Evolutionary conservation across 2,329 filamentous ascomycete genomes (phyloP).

Genomic region (Triangularia verruculosa): DNA sequence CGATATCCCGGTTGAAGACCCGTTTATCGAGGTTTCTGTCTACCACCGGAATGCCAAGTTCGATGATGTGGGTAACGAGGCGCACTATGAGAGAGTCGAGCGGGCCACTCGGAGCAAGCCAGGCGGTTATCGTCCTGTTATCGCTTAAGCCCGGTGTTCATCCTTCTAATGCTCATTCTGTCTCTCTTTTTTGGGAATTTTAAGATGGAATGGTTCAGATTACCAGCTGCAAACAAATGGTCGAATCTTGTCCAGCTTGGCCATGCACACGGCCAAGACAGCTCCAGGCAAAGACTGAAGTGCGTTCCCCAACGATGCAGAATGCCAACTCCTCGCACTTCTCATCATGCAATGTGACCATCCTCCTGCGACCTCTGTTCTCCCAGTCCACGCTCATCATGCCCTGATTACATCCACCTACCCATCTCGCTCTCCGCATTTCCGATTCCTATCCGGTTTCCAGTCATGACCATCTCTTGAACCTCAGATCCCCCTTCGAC

Average conservation of each 20-base stretch:
- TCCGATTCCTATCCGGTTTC: neutral
- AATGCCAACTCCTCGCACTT: neutral
- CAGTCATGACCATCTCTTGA: neutral
- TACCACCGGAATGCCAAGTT: constrained; percentile 3
- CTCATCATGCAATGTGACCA: neutral
- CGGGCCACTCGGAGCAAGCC: constrained; percentile 2
- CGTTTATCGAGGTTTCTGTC: constrained; percentile 1
- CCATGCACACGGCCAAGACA: neutral
- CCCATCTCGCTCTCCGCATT: neutral
- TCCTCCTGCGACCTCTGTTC: neutral
- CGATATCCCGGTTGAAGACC: neutral
- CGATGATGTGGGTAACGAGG: neutral
- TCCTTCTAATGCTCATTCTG: neutral
- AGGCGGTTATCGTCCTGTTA: neutral
- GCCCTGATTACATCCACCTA: neutral
- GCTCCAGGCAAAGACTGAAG: neutral
- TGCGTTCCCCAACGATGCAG: neutral
- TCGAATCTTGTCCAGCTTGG: neutral
- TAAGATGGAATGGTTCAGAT: neutral
- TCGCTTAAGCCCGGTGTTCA: neutral
- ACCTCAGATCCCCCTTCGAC: neutral
- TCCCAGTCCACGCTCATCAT: neutral
- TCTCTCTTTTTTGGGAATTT: neutral
- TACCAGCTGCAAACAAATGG: neutral
- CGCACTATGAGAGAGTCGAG: neutral